These are phyloP conservation scores for Pulveroboletus ravenelii DNA, from an alignment of 768 basidiomycete genomes.

Conservation along the genomic window DNA sequence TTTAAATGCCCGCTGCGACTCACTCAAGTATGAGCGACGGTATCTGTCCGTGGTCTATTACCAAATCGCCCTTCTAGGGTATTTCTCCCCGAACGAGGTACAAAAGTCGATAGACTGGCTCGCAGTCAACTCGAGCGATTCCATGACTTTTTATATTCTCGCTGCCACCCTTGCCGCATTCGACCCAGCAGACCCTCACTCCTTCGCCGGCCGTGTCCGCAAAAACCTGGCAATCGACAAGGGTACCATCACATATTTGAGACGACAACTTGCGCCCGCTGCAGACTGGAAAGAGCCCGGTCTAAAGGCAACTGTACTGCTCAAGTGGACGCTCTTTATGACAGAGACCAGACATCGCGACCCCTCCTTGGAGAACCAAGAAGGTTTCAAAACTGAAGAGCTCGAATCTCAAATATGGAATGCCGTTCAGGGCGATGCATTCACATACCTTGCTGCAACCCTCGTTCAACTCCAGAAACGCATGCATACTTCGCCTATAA, in stretches of 20 bases:
- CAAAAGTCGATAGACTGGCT: constrained; percentile 70
- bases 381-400: constrained; percentile 70
- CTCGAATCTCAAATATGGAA: constrained; percentile 79
- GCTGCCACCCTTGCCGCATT: constrained; percentile 60
- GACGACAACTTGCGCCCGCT: constrained; percentile 45
- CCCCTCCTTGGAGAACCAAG: constrained; percentile 54
- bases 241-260: constrained; percentile 53
- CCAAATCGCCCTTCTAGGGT: constrained; percentile 59
- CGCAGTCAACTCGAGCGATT: constrained; percentile 55
- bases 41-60: constrained; percentile 60
- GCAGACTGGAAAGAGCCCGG: constrained; percentile 65
- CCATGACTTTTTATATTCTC: constrained; percentile 67
- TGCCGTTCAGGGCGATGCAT: constrained; percentile 79
- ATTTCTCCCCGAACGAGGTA: constrained; percentile 55
- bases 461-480: constrained; percentile 53
- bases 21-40: constrained; percentile 69
- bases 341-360: constrained; percentile 71
- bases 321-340: constrained; percentile 87
- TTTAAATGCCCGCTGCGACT: constrained; percentile 63
- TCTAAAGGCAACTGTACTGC: constrained; percentile 65
- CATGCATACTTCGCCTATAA: constrained; percentile 27
- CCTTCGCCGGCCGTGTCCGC: constrained; percentile 42
- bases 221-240: constrained; percentile 44
- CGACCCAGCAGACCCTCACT: constrained; percentile 57
- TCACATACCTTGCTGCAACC: constrained; percentile 61